Conservation (phyloP, 208 protist species). For the Endotrypanum monterogeii region DNA sequence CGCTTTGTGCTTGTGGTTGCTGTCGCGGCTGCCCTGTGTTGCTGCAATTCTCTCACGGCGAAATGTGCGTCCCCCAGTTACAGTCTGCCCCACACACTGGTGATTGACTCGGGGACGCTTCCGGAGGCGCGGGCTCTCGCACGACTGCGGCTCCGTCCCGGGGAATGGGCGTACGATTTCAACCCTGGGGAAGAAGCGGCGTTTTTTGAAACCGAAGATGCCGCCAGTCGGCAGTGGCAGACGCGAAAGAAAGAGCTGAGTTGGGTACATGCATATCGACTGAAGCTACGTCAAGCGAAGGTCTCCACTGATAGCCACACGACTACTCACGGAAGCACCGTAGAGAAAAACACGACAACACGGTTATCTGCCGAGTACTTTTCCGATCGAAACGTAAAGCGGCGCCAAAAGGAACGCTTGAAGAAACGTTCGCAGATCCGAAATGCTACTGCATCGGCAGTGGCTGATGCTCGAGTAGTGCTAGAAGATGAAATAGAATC, state of each 20-base stretch:
- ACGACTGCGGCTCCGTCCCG: not conserved
- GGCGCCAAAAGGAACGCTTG: conserved; percentile 1
- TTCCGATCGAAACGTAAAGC: conserved; percentile 19
- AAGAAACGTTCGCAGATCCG: conserved; percentile 13
- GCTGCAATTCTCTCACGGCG: not conserved
- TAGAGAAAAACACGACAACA: no score
- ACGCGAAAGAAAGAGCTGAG: conserved; percentile 24
- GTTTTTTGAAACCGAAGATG: conserved; percentile 64
- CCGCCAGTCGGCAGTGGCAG: conserved; percentile 37
- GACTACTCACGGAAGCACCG: not conserved
- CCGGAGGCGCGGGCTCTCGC: conserved; percentile 21
- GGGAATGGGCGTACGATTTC: conserved; percentile 50
- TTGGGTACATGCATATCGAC: conserved; percentile 15
- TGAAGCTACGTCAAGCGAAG: conserved; percentile 6
- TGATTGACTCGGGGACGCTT: conserved; percentile 23
- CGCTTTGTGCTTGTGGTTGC: not conserved
- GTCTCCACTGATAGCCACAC: not conserved
- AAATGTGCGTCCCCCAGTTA: no score
- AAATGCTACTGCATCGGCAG: not conserved
- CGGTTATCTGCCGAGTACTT: conserved; percentile 11
- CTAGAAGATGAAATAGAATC: conserved; percentile 6
- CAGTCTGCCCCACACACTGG: not conserved
- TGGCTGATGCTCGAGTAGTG: not conserved
- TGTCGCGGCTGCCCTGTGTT: not conserved
- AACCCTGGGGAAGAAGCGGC: conserved; percentile 26